phyloP scores from a whole-genome alignment of 2,329 filamentous ascomycete genomes.

The Aspergillus sp. region DNA sequence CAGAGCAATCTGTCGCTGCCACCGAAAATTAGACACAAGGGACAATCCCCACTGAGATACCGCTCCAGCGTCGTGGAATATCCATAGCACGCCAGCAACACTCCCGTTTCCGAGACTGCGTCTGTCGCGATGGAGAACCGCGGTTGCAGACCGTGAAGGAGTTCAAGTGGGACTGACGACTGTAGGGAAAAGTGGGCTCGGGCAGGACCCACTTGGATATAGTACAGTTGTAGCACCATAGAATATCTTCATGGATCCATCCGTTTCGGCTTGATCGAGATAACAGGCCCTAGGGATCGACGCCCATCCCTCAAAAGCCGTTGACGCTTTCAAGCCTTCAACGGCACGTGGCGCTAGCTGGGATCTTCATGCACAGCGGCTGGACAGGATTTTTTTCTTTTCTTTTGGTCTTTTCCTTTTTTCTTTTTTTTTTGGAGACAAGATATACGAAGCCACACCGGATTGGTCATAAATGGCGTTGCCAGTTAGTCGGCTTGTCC shows the following conservation, averaged over 20 bases:
- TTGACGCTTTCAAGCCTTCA: constrained; percentile 31
- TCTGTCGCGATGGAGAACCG: constrained; percentile 13
- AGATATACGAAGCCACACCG: no score
- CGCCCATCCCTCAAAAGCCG: constrained; percentile 37
- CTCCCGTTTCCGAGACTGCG: neutral
- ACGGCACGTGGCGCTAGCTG: constrained; percentile 40
- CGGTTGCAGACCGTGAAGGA: constrained; percentile 22
- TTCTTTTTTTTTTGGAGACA: no score
- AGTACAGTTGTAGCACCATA: neutral
- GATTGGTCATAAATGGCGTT: no score
- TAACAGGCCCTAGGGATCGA: constrained; percentile 33
- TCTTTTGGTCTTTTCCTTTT: neutral
- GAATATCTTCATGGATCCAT: constrained; percentile 15
- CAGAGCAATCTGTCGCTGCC: neutral
- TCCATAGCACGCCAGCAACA: neutral
- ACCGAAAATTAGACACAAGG: neutral
- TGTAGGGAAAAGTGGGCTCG: neutral
- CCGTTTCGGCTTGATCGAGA: constrained; percentile 25
- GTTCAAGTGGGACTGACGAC: constrained; percentile 13
- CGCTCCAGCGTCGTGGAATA: constrained; percentile 11
- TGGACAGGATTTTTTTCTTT: neutral
- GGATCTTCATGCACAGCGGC: constrained; percentile 36
- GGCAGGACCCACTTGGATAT: neutral
- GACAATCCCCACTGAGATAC: constrained; percentile 1
- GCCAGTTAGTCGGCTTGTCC: neutral